phyloP scores from a whole-genome alignment of 2,329 filamentous ascomycete genomes.

The Fusarium graminum region DNA sequence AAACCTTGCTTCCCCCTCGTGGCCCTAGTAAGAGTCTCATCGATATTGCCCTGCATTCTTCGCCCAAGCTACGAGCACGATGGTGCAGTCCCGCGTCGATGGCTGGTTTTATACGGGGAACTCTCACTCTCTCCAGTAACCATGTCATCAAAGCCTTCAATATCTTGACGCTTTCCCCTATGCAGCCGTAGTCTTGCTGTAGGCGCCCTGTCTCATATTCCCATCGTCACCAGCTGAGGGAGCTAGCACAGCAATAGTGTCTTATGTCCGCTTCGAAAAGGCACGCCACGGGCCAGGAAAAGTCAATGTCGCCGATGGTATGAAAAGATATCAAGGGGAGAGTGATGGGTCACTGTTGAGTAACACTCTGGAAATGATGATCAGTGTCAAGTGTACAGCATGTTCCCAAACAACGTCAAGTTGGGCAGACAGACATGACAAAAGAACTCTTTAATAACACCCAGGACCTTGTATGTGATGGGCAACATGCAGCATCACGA shows the following conservation, averaged over 20 bases:
- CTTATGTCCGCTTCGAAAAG: constrained; percentile 1
- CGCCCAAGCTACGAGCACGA: constrained; percentile 9
- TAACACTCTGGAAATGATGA: constrained; percentile 1
- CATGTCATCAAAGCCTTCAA: constrained; percentile 15
- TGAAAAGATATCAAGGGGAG: constrained; percentile 1
- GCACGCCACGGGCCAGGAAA: constrained; percentile 10
- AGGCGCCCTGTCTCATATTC: constrained; percentile 27
- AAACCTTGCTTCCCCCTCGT: constrained; percentile 26
- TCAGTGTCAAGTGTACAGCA: constrained; percentile 5
- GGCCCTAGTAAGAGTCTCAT: constrained; percentile 12
- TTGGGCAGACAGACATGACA: constrained; percentile 33
- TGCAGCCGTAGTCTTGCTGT: constrained; percentile 10
- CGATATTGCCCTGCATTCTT: constrained; percentile 35
- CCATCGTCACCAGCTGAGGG: constrained; percentile 28
- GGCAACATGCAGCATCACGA: constrained; percentile 15
- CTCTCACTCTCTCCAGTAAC: constrained; percentile 1
- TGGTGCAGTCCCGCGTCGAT: constrained; percentile 23
- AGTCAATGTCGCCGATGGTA: constrained; percentile 7
- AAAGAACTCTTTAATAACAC: constrained; percentile 11
- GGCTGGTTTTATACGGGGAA: constrained; percentile 1
- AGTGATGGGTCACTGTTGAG: neutral
- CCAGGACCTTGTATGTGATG: constrained; percentile 27
- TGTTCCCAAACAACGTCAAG: constrained; percentile 19
- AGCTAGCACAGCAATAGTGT: constrained; percentile 20
- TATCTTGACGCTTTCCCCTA: constrained; percentile 20